Conservation (phyloP, 805 yeast species). For the Isabelozyma pseudorhagii region DNA sequence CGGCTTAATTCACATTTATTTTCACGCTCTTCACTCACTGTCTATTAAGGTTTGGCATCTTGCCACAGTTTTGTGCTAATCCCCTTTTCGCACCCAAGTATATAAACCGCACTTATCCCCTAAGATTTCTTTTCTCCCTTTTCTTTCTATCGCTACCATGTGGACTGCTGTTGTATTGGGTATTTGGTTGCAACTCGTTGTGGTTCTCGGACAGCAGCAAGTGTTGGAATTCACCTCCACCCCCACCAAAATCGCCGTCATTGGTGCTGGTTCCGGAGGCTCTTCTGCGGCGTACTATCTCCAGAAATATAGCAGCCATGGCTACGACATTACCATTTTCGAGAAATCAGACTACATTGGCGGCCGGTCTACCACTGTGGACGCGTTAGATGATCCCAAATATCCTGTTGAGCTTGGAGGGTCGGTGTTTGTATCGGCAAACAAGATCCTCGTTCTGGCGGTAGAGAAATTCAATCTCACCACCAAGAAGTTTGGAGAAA, state of each 20-base stretch:
- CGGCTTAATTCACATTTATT: neutral
- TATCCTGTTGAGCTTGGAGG: constrained; percentile 43
- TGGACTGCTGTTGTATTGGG: neutral
- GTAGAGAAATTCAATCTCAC: constrained; percentile 32
- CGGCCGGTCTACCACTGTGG: constrained; percentile 42
- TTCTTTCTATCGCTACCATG: neutral
- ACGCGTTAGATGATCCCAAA: constrained; percentile 8
- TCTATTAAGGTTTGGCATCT: neutral
- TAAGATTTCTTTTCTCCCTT: neutral
- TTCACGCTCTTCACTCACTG: neutral
- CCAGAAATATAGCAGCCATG: constrained; percentile 29
- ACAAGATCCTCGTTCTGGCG: constrained; percentile 35
- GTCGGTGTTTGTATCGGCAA: constrained; percentile 39
- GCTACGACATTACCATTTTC: constrained; percentile 38
- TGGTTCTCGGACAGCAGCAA: neutral
- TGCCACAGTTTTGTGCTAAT: neutral
- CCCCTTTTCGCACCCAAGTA: neutral
- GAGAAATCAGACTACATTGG: constrained; percentile 41
- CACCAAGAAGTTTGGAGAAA: constrained; percentile 6
- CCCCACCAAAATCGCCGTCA: constrained; percentile 28
- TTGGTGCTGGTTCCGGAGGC: constrained; percentile 56
- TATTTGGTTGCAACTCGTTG: neutral
- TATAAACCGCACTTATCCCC: neutral
- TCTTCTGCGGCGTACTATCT: constrained; percentile 45
- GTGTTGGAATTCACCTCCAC: neutral